Base-by-base conservation (phyloP, 2,329 filamentous ascomycete species). In the Penicillium hesseltinei region DNA sequence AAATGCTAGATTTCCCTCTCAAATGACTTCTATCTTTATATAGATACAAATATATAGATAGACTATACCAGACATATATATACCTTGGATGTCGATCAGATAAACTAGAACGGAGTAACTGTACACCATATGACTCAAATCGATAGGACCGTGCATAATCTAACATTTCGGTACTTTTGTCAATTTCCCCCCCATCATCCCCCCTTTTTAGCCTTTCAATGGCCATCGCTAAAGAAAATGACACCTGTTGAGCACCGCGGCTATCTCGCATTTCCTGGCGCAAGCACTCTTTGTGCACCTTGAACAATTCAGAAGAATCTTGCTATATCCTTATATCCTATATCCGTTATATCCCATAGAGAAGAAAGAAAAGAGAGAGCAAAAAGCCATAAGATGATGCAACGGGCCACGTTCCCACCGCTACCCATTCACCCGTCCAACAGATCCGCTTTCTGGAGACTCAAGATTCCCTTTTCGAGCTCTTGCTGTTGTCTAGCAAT, bases 391-490 rank as follows among this genome's bases (percentile, higher is more conserved):
- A 42, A 33, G 45, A 38, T 33, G 38, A 56, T 46, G 46, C 53
- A 45, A 55, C 53, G 39, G 46, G 53, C 46, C 46, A 54, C 44
- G 44, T 49, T 48, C 45, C 51, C 25, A 54, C 51, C 51, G 33
- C 43, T 48, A 38, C 51, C 44, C 38, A 55, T 55, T 56, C 46
- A 43, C 51, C 46, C 56, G 33, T 19, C 49, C 43, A 48, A 42
- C 44, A 55, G 54, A 53, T 56, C 54, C 58, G 59, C 56, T 56
- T 58, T 59, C 56, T 58, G 55, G 55, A 58, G 49, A 61, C 47
- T 61, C 58, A 59, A 50, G 47, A 63, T 60, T 54, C 61, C 61
- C 51, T 56, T 58, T 60, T 63, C 31, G 57, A 58, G 49, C 57
- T 60, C 52, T 23, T 63, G 60, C 57, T 60, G 52, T 54, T 56